A percentile compares a stretch with the other conserved stretches of the same genome.
phyloP scores from a whole-genome alignment of 139 green algal genomes.

The Closterium sp. region DNA sequence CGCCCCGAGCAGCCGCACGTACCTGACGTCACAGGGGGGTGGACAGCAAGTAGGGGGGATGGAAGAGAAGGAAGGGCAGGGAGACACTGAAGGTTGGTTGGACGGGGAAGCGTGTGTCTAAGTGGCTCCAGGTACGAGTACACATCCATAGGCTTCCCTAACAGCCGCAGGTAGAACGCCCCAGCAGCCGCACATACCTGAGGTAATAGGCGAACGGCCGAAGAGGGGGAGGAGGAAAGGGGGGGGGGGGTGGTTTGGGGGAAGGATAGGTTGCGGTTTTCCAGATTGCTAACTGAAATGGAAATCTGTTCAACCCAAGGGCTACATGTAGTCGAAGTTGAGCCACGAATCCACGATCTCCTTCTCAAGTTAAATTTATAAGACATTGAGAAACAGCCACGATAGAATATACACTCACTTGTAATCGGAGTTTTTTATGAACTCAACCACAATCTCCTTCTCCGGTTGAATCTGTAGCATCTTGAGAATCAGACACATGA shows the following conservation, averaged over 20 bases:
- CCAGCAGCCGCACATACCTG: slow-evolving; percentile 64
- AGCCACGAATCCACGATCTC: too few relatives aligned
- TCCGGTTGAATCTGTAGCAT: slow-evolving; percentile 98
- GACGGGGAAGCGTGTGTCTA: neutral
- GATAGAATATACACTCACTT: slow-evolving; percentile 86
- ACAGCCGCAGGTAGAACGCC: slow-evolving; percentile 94
- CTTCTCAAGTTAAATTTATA: too few relatives aligned
- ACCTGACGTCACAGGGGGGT: too few relatives aligned
- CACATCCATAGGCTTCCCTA: slow-evolving; percentile 83
- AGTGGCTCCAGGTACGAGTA: slow-evolving; percentile 94
- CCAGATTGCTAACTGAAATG: too few relatives aligned
- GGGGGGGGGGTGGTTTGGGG: too few relatives aligned
- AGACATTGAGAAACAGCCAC: neutral
- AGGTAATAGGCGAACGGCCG: too few relatives aligned
- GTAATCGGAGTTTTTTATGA: slow-evolving; percentile 97
- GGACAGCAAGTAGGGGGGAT: neutral
- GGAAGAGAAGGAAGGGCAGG: neutral
- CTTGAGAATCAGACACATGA: slow-evolving; percentile 95
- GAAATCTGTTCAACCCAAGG: too few relatives aligned
- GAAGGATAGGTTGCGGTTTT: neutral
- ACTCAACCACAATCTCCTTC: slow-evolving; percentile 95
- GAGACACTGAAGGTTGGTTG: neutral
- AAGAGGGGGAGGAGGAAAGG: neutral
- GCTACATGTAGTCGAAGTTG: too few relatives aligned
- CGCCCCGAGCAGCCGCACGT: slow-evolving; percentile 71